Conservation (phyloP, 2,329 filamentous ascomycete genomes). For the Gnomoniopsis sp. region DNA sequence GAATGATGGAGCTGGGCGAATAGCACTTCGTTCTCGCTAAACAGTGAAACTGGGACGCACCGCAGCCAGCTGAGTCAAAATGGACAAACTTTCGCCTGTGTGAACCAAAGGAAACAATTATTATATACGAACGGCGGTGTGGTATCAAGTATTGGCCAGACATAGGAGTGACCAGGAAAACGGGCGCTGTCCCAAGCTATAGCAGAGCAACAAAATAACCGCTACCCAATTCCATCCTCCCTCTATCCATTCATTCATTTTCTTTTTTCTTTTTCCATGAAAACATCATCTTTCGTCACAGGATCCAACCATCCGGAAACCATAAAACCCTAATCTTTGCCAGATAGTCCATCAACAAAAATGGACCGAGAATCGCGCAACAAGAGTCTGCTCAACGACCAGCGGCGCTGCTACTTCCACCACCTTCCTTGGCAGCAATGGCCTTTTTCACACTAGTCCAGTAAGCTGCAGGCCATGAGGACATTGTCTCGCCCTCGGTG, state of each 20-base stretch:
- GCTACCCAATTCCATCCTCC: constrained; percentile 8
- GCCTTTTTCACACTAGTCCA: constrained; percentile 57
- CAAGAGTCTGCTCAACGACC: background rate
- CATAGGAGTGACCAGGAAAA: constrained; percentile 3
- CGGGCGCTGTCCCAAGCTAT: constrained; percentile 1
- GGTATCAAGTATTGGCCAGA: constrained; percentile 11
- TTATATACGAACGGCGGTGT: constrained; percentile 10
- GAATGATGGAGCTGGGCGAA: background rate
- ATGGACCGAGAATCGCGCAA: background rate
- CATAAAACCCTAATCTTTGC: background rate
- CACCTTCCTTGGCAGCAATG: constrained; percentile 31
- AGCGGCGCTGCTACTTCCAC: background rate
- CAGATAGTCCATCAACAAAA: background rate
- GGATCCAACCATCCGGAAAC: background rate
- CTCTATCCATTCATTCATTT: background rate
- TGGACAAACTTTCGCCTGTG: background rate
- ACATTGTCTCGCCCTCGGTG: constrained; percentile 52
- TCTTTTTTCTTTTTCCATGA: background rate
- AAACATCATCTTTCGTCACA: constrained; percentile 1
- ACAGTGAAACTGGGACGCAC: background rate
- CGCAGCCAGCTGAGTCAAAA: no score
- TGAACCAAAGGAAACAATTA: background rate
- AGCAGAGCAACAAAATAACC: constrained; percentile 1
- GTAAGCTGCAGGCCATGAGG: constrained; percentile 58
- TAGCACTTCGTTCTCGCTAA: background rate